phyloP scores from a whole-genome alignment of 768 basidiomycete species.

The Termitomyces sp. region DNA sequence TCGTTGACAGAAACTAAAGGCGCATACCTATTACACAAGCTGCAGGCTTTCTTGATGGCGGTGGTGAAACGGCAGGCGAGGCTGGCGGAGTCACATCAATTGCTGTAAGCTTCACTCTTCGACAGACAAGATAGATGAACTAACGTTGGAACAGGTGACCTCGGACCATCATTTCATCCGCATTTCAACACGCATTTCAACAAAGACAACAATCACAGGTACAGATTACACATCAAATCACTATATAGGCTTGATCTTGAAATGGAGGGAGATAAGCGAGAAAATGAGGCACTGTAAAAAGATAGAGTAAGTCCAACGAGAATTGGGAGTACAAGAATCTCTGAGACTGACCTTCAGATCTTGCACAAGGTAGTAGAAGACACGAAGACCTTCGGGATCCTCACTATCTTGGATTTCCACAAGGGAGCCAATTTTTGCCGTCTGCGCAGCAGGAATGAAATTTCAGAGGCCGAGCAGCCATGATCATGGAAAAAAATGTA shows the following conservation, averaged over 20 bases:
- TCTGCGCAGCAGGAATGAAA: conserved; percentile 43
- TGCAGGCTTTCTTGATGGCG: conserved; percentile 40
- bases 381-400: conserved; percentile 95
- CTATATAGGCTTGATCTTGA: conserved; percentile 99
- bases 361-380: conserved; percentile 98
- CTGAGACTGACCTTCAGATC: conserved; percentile 75
- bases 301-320: background rate
- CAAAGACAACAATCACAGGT: conserved; percentile 9
- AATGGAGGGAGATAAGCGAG: conserved; percentile 96
- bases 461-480: background rate
- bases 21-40: conserved; percentile 23
- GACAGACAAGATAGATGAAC: background rate
- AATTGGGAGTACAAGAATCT: background rate
- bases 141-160: background rate
- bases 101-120: conserved; percentile 4
- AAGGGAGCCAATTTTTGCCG: conserved; percentile 95
- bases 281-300: conserved; percentile 86
- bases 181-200: no score
- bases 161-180: background rate
- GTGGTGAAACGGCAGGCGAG: conserved; percentile 4
- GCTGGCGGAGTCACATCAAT: background rate
- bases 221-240: conserved; percentile 9
- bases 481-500: conserved; percentile 28
- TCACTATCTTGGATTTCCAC: conserved; percentile 97
- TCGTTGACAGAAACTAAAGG: background rate